These are phyloP conservation scores for Boeremia exigua DNA, from an alignment of 2,329 filamentous ascomycete species.

Conservation along the genomic window DNA sequence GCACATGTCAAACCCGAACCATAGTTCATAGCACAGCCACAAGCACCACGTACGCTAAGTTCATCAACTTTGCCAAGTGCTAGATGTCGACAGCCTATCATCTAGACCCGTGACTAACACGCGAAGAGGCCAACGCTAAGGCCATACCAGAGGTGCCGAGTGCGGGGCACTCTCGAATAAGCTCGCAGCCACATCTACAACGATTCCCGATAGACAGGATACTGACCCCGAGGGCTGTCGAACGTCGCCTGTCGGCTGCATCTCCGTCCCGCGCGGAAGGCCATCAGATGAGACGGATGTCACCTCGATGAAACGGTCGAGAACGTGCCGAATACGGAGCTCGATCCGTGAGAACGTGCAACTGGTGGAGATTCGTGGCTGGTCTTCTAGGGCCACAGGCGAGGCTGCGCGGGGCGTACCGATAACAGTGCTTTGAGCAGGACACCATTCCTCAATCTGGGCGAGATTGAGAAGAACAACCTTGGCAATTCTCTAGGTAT, in stretches of 20 bases:
- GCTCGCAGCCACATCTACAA: slow-evolving; percentile 8
- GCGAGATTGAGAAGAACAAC: background rate
- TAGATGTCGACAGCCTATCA: background rate
- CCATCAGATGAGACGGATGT: slow-evolving; percentile 4
- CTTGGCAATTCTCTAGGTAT: background rate
- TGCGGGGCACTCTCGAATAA: slow-evolving; percentile 3
- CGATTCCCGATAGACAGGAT: background rate
- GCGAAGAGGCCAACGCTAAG: slow-evolving; percentile 2
- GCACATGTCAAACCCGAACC: slow-evolving; percentile 5
- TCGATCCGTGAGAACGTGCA: background rate
- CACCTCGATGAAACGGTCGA: slow-evolving; percentile 1
- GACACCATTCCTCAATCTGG: background rate
- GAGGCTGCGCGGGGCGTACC: slow-evolving; percentile 6
- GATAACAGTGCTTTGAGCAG: background rate
- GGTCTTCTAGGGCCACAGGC: background rate
- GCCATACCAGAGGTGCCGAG: background rate
- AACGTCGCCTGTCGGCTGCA: slow-evolving; percentile 1
- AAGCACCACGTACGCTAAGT: background rate
- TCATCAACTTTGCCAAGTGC: background rate
- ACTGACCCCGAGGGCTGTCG: background rate
- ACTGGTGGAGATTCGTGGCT: slow-evolving; percentile 9
- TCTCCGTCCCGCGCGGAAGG: slow-evolving; percentile 5
- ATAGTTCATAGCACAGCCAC: slow-evolving; percentile 1
- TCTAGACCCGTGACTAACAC: background rate
- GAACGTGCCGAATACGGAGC: background rate